These are phyloP conservation scores for Gynochthodes officinalis DNA, from an alignment of 257 asterid genomes.

Conservation along the genomic window DNA sequence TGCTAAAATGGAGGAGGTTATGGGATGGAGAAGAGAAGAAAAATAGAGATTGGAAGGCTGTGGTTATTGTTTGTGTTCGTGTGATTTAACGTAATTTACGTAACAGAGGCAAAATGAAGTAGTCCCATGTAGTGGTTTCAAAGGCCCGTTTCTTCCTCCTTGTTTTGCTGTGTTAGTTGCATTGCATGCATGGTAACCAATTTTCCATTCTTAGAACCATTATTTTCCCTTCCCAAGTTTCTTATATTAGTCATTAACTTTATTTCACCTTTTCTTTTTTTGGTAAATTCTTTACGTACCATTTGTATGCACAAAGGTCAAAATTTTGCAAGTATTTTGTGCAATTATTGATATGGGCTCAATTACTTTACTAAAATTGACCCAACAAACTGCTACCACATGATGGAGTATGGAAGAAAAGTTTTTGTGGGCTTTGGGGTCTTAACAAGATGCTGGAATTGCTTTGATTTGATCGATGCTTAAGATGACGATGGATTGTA, in stretches of 20 bases:
- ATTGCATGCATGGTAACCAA: background rate
- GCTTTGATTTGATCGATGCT: no score
- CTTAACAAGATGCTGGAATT: no score
- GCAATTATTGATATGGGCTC: no score
- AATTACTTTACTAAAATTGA: no score
- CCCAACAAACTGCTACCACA: no score
- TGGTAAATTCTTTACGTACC: no score
- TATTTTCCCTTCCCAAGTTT: background rate
- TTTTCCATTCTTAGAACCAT: background rate
- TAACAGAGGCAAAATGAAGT: background rate
- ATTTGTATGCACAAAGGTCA: no score
- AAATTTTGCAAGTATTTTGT: no score
- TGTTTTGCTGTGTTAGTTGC: slow-evolving; percentile 2
- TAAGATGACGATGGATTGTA: no score
- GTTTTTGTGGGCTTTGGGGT: no score
- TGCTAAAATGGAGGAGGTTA: slow-evolving; percentile 16
- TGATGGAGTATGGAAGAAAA: no score
- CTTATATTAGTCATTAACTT: no score
- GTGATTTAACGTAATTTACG: slow-evolving; percentile 26
- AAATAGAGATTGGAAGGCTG: background rate
- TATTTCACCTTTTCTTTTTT: background rate
- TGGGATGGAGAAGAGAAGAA: slow-evolving; percentile 5
- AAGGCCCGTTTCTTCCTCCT: slow-evolving; percentile 24
- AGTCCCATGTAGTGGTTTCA: background rate
- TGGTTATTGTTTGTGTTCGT: slow-evolving; percentile 14